Evolutionary conservation across 306 rosid genomes (phyloP).

Genomic region (Malus domestica): ASM211411v1 NC_041804.1:1821501-1822000

Average conservation of each 20-base stretch:
- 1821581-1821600: constrained; percentile 3
- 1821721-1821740: not conserved
- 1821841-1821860: too few relatives aligned
- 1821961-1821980: too few relatives aligned
- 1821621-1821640: constrained; percentile 17
- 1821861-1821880: too few relatives aligned
- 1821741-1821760: not conserved
- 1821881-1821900: too few relatives aligned
- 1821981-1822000: not conserved
- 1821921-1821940: too few relatives aligned
- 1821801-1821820: too few relatives aligned
- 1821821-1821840: too few relatives aligned
- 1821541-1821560: constrained; percentile 21
- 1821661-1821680: not conserved
- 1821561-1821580: constrained; percentile 27
- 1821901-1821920: too few relatives aligned
- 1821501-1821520: constrained; percentile 15
- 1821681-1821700: not conserved
- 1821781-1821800: too few relatives aligned
- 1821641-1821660: constrained; percentile 11
- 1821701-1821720: not conserved
- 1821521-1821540: constrained; percentile 13
- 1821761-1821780: too few relatives aligned
- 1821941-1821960: too few relatives aligned
- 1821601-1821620: constrained; percentile 24